phyloP scores from a whole-genome alignment of 2,329 filamentous ascomycete genomes.

The Aspergillus tubingensis region DNA sequence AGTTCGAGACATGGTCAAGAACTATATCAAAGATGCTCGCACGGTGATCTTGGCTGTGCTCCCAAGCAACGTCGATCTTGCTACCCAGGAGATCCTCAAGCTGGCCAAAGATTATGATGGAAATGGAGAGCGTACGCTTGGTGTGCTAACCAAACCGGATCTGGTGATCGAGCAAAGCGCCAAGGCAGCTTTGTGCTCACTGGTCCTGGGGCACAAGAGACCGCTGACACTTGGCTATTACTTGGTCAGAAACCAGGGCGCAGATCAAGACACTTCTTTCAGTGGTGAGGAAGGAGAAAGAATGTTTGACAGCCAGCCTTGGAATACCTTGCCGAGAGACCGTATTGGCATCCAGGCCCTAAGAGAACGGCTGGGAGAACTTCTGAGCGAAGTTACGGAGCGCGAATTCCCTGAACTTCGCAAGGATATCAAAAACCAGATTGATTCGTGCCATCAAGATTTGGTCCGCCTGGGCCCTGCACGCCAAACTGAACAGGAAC shows the following conservation, averaged over 20 bases:
- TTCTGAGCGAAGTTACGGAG: background rate
- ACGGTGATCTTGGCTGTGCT: constrained; percentile 49
- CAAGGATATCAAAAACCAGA: background rate
- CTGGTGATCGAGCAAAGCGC: constrained; percentile 40
- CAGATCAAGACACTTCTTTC: background rate
- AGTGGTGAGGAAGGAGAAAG: background rate
- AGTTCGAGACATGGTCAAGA: constrained; percentile 42
- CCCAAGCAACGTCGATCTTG: constrained; percentile 48
- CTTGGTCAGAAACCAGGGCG: background rate
- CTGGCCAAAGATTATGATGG: constrained; percentile 42
- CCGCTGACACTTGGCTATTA: background rate
- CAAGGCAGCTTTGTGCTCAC: constrained; percentile 13
- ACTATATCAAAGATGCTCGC: constrained; percentile 43
- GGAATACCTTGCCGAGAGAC: background rate
- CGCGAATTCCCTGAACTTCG: background rate
- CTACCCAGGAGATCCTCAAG: constrained; percentile 50
- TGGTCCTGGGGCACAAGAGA: background rate
- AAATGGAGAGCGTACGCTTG: constrained; percentile 43
- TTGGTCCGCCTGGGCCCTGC: background rate
- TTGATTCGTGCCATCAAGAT: background rate
- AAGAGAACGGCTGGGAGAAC: background rate
- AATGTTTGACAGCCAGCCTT: background rate
- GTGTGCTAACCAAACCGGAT: constrained; percentile 63
- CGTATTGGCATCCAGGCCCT: background rate
- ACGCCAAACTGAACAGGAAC: background rate